Evolutionary conservation across 148 eudicot genomes (phyloP).

Genomic region (Beta vulgaris): DNA sequence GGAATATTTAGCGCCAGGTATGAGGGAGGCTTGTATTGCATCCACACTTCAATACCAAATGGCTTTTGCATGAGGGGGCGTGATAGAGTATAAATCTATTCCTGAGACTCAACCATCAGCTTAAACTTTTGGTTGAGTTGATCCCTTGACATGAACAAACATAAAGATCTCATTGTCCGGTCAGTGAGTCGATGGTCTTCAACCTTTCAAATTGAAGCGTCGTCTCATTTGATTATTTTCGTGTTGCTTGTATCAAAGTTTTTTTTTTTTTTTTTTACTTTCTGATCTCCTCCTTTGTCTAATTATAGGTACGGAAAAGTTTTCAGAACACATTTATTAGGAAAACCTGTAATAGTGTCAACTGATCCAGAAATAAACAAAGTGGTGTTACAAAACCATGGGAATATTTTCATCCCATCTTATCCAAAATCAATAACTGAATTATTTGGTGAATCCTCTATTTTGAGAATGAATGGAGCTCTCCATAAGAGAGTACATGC

Average conservation of each 20-base stretch:
- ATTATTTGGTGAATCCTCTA: constrained; percentile 69
- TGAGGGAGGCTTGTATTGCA: too few species aligned
- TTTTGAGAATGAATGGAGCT: constrained; percentile 66
- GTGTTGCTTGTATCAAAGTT: neutral
- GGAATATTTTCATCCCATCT: constrained; percentile 58
- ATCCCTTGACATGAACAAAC: too few species aligned
- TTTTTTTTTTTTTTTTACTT: neutral
- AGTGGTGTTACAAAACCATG: constrained; percentile 64
- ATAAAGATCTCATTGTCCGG: too few species aligned
- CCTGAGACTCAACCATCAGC: too few species aligned
- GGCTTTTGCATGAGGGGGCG: too few species aligned
- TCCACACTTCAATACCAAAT: too few species aligned
- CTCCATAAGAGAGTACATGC: constrained; percentile 65
- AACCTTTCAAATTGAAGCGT: too few species aligned
- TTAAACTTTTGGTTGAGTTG: too few species aligned
- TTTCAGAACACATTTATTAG: constrained; percentile 74
- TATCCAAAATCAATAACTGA: constrained; percentile 83
- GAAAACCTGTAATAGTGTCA: constrained; percentile 77
- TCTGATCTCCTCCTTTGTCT: neutral
- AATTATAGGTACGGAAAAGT: constrained; percentile 76
- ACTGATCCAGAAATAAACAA: constrained; percentile 86
- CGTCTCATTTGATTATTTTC: neutral
- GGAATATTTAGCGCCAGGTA: too few species aligned
- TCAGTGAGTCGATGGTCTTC: too few species aligned
- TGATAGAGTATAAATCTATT: too few species aligned